Evolutionary conservation across 169 alveolate genomes (phyloP).

Genomic region (Babesia gibsoni): DNA sequence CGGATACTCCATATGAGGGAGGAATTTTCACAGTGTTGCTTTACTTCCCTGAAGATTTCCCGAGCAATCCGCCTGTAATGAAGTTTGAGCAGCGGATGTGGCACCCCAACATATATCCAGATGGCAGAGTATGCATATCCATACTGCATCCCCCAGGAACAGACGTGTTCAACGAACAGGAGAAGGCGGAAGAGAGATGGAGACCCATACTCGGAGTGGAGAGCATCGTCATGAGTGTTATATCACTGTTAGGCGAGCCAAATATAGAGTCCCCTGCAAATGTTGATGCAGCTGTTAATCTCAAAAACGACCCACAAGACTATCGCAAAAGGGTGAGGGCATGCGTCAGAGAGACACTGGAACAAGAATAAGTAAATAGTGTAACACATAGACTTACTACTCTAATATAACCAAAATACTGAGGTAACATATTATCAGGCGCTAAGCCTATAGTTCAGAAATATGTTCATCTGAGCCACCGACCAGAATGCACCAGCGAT

Average conservation of each 20-base stretch:
- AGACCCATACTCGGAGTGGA: constrained; percentile 97
- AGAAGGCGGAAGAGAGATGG: constrained; percentile 98
- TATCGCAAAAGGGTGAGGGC: constrained; percentile 87
- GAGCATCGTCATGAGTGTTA: constrained; percentile 90
- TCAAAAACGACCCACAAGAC: constrained; percentile 79
- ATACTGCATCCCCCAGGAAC: constrained; percentile 96
- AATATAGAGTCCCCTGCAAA: constrained; percentile 96
- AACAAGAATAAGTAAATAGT: too few relatives aligned
- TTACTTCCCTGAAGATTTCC: constrained; percentile 95
- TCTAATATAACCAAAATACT: too few relatives aligned
- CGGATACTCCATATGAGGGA: constrained; percentile 94
- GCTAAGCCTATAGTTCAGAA: too few relatives aligned
- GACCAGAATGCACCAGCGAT: too few relatives aligned
- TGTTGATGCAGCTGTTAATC: constrained; percentile 91
- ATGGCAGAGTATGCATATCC: constrained; percentile 96
- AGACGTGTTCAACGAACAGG: constrained; percentile 93
- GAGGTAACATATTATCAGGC: too few relatives aligned
- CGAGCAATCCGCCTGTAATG: constrained; percentile 98
- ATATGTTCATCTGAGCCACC: too few relatives aligned
- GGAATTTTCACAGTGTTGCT: constrained; percentile 93
- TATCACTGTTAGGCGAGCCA: constrained; percentile 96
- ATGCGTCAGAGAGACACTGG: constrained; percentile 74
- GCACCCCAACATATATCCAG: constrained; percentile 95
- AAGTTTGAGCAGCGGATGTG: constrained; percentile 94
- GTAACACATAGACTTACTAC: too few relatives aligned